phyloP scores from a whole-genome alignment of 108 stramenopile genomes.

The Nitzschia palea region DNA sequence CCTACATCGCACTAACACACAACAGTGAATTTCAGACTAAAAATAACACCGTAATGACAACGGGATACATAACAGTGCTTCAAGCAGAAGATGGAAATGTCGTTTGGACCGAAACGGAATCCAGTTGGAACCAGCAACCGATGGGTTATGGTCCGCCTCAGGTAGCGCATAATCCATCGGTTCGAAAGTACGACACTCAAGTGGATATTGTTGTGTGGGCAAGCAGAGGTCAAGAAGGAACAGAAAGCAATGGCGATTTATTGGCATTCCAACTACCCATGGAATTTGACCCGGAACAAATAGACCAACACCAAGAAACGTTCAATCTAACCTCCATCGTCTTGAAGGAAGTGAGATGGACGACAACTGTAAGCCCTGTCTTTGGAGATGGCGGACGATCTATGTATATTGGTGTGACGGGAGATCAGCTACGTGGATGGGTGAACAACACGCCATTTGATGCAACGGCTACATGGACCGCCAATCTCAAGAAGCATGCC shows the following conservation, averaged over 20 bases:
- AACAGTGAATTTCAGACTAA: not conserved
- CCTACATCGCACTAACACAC: constrained; percentile 27
- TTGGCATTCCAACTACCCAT: constrained; percentile 25
- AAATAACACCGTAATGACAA: not conserved
- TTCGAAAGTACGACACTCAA: constrained; percentile 17
- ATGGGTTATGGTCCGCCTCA: constrained; percentile 24
- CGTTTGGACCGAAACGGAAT: constrained; percentile 29
- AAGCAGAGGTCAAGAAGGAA: constrained; percentile 20
- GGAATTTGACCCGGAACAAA: not conserved
- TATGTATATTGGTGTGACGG: constrained; percentile 23
- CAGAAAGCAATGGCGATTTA: constrained; percentile 2
- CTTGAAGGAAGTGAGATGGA: constrained; percentile 32
- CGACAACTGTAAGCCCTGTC: constrained; percentile 14
- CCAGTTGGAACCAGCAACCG: constrained; percentile 4
- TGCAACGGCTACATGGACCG: constrained; percentile 19
- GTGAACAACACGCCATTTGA: constrained; percentile 10
- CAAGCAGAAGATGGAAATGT: constrained; percentile 17
- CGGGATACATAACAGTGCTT: constrained; percentile 26
- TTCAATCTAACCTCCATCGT: constrained; percentile 2
- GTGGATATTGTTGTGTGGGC: constrained; percentile 30
- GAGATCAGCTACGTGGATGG: constrained; percentile 30
- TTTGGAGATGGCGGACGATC: constrained; percentile 15
- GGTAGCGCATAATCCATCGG: constrained; percentile 16
- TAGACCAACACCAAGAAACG: not conserved
- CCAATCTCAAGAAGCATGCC: too few species aligned